Evolutionary conservation across 768 basidiomycete genomes (phyloP), one percentile per base, ranked within the genome.

Genomic region (Lactarius pseudohatsudake): DNA sequence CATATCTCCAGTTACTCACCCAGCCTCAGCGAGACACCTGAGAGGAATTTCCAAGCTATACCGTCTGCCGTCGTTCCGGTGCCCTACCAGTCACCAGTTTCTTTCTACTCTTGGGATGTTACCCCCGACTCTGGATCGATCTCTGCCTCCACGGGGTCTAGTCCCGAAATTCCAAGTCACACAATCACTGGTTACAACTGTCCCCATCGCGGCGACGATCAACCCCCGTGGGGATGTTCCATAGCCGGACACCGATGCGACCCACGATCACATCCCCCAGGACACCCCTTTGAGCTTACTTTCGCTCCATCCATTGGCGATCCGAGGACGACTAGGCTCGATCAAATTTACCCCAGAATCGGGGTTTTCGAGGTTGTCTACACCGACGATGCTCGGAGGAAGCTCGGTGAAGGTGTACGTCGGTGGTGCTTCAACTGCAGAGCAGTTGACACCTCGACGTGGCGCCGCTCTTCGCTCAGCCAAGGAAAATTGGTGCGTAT

Each of bases 361-460:
- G 15, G n/a, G 30, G 20, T 41, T 6, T 47, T 54, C 16, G 57
- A 34, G 18, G 32, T 63, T 32, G 1, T 67, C 26, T 67, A 86
- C 75, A 92, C 91, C 0, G 88, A 90, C 74, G 90, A 92, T 69
- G 89, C 91, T 0, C 84, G 86, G 1, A 91, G 88, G 1, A 92
- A 92, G 76, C 79, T 91, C 59, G 86, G 85, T 72, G 86, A 91
- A 72, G 82, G 88, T 45, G 85, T 92, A 53, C 81, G 90, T 26
- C 78, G 90, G 50, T 78, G 87, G 57, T 92, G 90, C 76, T 91
- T 88, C 83, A 92, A 92, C 75, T 92, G 91, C 75, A 86, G 85
- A 73, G 90, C 89, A 32, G 89, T 88, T 18, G 89, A 91, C 69
- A 92, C 91, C 43, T 86, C 86, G 57, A 91, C 90, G 28, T 92